Conservation (phyloP, 352 stramenopile genomes). For the Pythium aquatile region DNA sequence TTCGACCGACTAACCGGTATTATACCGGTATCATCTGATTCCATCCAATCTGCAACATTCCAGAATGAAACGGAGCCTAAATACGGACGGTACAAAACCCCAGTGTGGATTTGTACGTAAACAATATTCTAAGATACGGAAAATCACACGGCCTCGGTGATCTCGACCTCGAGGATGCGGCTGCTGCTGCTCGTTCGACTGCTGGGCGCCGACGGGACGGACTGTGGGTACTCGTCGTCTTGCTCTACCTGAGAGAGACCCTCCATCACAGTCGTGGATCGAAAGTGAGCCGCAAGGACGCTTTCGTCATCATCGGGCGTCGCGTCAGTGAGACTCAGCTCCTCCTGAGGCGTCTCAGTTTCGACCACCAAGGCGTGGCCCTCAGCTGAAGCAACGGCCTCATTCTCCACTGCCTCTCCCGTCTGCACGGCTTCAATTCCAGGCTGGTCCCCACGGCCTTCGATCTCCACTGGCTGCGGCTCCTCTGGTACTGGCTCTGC, state of each 20-base stretch:
- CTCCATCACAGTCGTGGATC: slow-evolving; percentile 3
- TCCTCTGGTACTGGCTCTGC: slow-evolving; percentile 25
- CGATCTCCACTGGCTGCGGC: slow-evolving; percentile 22
- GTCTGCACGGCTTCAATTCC: background rate
- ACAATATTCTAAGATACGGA: slow-evolving; percentile 7
- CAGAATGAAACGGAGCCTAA: background rate
- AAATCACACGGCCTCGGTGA: slow-evolving; percentile 29
- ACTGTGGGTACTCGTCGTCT: slow-evolving; percentile 1
- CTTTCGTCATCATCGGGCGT: background rate
- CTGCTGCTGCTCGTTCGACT: slow-evolving; percentile 7
- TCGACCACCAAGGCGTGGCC: background rate
- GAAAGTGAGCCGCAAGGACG: slow-evolving; percentile 9
- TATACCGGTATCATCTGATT: background rate
- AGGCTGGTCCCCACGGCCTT: slow-evolving; percentile 12
- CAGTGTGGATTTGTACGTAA: slow-evolving; percentile 4
- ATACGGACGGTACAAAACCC: slow-evolving; percentile 8
- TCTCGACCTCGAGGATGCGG: slow-evolving; percentile 29
- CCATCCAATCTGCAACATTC: slow-evolving; percentile 19
- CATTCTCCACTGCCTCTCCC: background rate
- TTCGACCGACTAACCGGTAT: background rate
- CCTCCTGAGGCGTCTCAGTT: background rate
- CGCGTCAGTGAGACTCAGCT: background rate
- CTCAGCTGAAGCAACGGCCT: background rate
- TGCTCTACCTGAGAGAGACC: background rate
- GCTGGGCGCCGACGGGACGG: slow-evolving; percentile 19